Evolutionary conservation across 768 basidiomycete species (phyloP), one percentile per base, ranked within the genome.

Genomic region (Mycena galericulata): DNA sequence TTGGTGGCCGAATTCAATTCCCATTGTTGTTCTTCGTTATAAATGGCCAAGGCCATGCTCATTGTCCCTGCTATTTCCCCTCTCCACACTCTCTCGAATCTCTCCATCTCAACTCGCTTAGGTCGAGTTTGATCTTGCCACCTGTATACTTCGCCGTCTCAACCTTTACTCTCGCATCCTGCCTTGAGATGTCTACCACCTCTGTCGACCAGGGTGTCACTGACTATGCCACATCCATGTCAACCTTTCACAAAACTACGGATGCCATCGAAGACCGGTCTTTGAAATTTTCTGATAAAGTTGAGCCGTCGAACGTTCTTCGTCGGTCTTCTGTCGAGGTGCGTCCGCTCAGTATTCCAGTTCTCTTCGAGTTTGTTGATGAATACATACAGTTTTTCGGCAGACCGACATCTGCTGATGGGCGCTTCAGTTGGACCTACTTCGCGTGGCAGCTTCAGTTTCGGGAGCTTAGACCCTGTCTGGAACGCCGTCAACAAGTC

Each of bases 211-310:
- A 64, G 24, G 27, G 20, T 27, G 18, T n/a, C 40, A 53, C 40
- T 6, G 47, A 9, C 26, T 53, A 24, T 34, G 34, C n/a, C n/a
- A n/a, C 20, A 20, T 43, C 38, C 0, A 34, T 46, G 29, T n/a
- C n/a, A n/a, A 49, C 22, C 38, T 27, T 56, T 2, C 14, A 49
- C 36, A 26, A 40, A 27, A 58, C 41, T n/a, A 29, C 38, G 17
- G 36, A 65, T 65, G 46, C 63, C 46, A 65, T 57, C 40, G 57
- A 59, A n/a, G 41, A 66, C 50, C 55, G 27, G n/a, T 41, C 32
- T 17, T 20, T 26, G 15, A 2, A 22, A 10, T 27, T 14, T n/a
- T n/a, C 18, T 15, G 41, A 46, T 10, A n/a, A 22, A 18, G 50
- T 54, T 30, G 38, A 54, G 18, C 29, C 32, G 30, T 59, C 65